Conservation (phyloP, 1,139 yeast genomes). For the Geotrichum australiense region DNA sequence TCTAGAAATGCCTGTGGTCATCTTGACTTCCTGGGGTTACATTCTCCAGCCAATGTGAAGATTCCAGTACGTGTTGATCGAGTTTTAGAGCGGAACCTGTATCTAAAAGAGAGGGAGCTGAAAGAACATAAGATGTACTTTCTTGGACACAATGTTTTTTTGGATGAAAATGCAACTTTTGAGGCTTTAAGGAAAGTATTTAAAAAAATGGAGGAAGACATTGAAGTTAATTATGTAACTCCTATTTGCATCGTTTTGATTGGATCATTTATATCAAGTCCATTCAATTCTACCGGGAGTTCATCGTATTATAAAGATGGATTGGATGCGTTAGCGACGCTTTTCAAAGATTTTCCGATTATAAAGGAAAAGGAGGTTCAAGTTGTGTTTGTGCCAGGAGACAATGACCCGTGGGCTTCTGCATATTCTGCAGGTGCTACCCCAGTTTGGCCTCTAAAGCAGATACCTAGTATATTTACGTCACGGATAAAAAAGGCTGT, state of each 20-base stretch:
- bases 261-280: constrained; percentile 66
- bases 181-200: constrained; percentile 61
- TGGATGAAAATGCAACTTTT: constrained; percentile 53
- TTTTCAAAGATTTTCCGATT: constrained; percentile 45
- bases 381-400: constrained; percentile 74
- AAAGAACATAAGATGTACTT: constrained; percentile 54
- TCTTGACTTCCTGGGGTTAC: constrained; percentile 72
- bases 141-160: constrained; percentile 64
- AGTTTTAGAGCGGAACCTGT: constrained; percentile 49
- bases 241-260: constrained; percentile 57
- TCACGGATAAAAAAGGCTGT: constrained; percentile 58
- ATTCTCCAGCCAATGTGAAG: constrained; percentile 34
- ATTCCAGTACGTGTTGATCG: constrained; percentile 35
- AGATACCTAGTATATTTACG: constrained; percentile 65
- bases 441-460: constrained; percentile 61
- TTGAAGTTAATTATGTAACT: constrained; percentile 35
- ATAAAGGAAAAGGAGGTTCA: constrained; percentile 38
- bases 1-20: constrained; percentile 70
- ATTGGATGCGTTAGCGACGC: constrained; percentile 63
- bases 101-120: constrained; percentile 46
- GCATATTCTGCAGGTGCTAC: constrained; percentile 61
- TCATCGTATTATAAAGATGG: constrained; percentile 54
- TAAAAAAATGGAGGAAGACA: constrained; percentile 40
- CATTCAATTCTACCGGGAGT: constrained; percentile 48
- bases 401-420: constrained; percentile 90